Percentiles rank a stretch among this genome's conserved stretches.
phyloP scores from a whole-genome alignment of 495 filamentous ascomycete species.

The Daldinia childiae region DNA sequence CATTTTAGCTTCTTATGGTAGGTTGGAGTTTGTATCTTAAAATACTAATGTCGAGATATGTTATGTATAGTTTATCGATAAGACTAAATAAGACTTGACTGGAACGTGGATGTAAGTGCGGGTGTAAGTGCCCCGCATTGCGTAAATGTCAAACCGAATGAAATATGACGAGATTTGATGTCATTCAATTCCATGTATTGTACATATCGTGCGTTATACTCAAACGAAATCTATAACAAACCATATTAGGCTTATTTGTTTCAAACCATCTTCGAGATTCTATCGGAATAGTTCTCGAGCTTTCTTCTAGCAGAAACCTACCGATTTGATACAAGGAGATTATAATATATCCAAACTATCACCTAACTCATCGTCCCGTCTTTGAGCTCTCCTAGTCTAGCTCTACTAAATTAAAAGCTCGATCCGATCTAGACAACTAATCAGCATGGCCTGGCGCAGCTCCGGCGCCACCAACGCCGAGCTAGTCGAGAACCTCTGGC shows the following conservation, averaged over 20 bases:
- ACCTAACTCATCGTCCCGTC: slow-evolving; percentile 17
- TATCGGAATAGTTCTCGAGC: not conserved
- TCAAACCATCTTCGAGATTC: not conserved
- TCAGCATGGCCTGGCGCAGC: slow-evolving; percentile 87
- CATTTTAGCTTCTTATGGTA: not conserved
- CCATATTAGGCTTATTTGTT: not conserved
- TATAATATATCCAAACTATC: slow-evolving; percentile 14
- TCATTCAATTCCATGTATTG: not conserved
- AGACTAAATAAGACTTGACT: not conserved
- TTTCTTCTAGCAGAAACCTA: not conserved
- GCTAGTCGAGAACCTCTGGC: slow-evolving; percentile 81
- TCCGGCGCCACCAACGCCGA: slow-evolving; percentile 80
- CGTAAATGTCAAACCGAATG: slow-evolving; percentile 27
- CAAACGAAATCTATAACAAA: not conserved
- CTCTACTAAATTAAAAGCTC: not conserved
- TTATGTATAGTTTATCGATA: slow-evolving; percentile 14
- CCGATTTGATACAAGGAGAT: not conserved
- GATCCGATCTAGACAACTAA: not conserved
- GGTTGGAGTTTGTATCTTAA: not conserved
- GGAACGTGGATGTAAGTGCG: not conserved
- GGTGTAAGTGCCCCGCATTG: slow-evolving; percentile 30
- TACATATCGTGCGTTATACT: not conserved
- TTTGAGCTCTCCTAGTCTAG: slow-evolving; percentile 7
- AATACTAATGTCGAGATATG: not conserved
- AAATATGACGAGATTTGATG: slow-evolving; percentile 24